Evolutionary conservation across 192 early-diverging fungal genomes (phyloP).

Genomic region (Coemansia sp.): DNA sequence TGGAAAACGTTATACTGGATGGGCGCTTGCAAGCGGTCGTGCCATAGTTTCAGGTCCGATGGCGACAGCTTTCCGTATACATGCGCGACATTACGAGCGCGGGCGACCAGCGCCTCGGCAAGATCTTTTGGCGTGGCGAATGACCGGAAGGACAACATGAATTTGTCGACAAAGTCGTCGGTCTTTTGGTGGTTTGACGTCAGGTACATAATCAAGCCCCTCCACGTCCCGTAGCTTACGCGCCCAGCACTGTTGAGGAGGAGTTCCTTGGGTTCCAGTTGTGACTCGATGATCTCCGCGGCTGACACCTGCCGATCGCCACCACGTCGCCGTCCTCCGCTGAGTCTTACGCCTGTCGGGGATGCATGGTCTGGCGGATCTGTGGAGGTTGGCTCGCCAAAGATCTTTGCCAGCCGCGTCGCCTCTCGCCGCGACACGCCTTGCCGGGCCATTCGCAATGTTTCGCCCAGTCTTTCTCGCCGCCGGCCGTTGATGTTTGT

Average conservation of each 20-base stretch:
- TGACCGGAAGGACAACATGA: constrained; percentile 85
- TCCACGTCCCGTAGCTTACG: constrained; percentile 55
- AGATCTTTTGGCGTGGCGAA: constrained; percentile 75
- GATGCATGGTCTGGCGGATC: neutral
- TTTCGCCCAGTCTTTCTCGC: constrained; percentile 27
- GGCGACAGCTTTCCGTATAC: neutral
- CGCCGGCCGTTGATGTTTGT: constrained; percentile 12
- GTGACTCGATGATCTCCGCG: neutral
- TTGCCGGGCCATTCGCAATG: constrained; percentile 17
- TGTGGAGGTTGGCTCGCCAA: constrained; percentile 17
- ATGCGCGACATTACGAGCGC: constrained; percentile 60
- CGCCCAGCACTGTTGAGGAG: constrained; percentile 50
- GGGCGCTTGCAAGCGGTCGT: constrained; percentile 62
- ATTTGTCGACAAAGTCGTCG: constrained; percentile 64
- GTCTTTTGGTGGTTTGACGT: constrained; percentile 53
- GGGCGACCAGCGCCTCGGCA: constrained; percentile 61
- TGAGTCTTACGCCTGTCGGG: neutral
- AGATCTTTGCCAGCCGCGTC: constrained; percentile 27
- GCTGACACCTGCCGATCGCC: neutral
- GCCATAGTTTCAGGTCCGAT: constrained; percentile 64
- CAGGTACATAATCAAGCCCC: constrained; percentile 40
- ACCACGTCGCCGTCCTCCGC: neutral
- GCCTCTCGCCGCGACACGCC: constrained; percentile 22
- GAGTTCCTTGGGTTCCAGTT: constrained; percentile 17
- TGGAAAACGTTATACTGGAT: constrained; percentile 74